Conservation (phyloP, 2,329 filamentous ascomycete genomes). For the Rhynchosporium secalis region DNA sequence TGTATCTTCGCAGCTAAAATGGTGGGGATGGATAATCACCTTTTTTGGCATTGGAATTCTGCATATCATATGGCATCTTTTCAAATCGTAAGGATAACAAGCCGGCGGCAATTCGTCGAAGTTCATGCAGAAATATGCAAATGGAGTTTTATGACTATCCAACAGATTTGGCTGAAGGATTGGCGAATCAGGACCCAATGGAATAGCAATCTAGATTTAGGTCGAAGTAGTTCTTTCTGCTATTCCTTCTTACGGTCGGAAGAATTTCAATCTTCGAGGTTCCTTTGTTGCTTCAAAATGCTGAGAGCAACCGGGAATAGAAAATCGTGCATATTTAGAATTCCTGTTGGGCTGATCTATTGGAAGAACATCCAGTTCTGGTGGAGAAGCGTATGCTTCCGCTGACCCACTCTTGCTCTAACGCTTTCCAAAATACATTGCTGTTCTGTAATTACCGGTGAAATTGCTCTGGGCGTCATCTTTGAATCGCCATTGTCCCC, state of each 20-base stretch:
- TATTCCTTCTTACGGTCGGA: neutral
- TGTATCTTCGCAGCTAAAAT: neutral
- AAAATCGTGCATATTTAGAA: constrained; percentile 4
- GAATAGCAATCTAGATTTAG: neutral
- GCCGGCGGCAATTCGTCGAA: neutral
- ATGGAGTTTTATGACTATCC: neutral
- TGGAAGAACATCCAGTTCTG: neutral
- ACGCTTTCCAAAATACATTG: constrained; percentile 1
- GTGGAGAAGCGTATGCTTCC: neutral
- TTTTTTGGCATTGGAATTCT: neutral
- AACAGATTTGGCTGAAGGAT: neutral
- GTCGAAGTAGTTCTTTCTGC: constrained; percentile 1
- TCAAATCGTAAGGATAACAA: neutral
- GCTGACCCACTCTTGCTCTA: constrained; percentile 8
- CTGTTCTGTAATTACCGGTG: neutral
- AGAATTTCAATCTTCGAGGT: neutral
- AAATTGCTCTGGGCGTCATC: neutral
- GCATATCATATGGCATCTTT: neutral
- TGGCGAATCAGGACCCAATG: neutral
- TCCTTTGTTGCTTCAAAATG: neutral
- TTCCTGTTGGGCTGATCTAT: constrained; percentile 6
- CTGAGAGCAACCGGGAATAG: neutral
- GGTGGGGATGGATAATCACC: neutral
- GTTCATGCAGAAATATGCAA: neutral
- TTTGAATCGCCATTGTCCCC: neutral